These are phyloP conservation scores for Suhomyces panamericanus DNA, from an alignment of 1,139 yeast genomes.

Conservation along the genomic window DNA sequence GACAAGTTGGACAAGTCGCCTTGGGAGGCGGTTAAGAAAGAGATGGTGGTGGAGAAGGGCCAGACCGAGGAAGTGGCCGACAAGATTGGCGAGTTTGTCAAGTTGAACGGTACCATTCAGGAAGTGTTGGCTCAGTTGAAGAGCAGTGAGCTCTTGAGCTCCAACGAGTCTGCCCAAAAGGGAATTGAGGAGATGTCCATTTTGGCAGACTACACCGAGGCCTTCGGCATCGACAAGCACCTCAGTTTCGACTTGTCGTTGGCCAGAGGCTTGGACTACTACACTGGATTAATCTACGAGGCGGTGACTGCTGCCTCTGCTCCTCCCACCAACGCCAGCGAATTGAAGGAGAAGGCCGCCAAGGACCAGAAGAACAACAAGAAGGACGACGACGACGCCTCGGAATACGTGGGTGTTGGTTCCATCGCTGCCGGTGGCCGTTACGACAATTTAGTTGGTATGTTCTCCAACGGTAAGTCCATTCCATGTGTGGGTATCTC, in stretches of 20 bases:
- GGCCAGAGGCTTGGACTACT: constrained; percentile 96
- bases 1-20: constrained; percentile 94
- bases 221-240: constrained; percentile 64
- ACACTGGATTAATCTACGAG: constrained; percentile 94
- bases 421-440: constrained; percentile 99
- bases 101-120: constrained; percentile 71
- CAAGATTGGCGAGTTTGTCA: constrained; percentile 86
- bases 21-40: constrained; percentile 91
- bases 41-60: constrained; percentile 86
- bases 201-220: constrained; percentile 75
- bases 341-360: constrained; percentile 56
- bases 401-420: constrained; percentile 96
- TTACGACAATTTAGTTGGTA: constrained; percentile 92
- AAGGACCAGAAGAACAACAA: constrained; percentile 21
- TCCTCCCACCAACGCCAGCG: constrained; percentile 79
- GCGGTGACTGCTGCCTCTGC: constrained; percentile 95
- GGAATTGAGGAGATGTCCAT: constrained; percentile 81
- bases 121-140: constrained; percentile 63
- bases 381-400: constrained; percentile 68
- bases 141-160: constrained; percentile 54
- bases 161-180: constrained; percentile 69
- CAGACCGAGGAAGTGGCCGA: constrained; percentile 93
- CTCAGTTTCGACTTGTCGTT: constrained; percentile 87
- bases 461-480: constrained; percentile 91
- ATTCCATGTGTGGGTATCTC: constrained; percentile 98